Base-by-base conservation (phyloP, 192 early-diverging fungal species). In the Coemansia sp. region DNA sequence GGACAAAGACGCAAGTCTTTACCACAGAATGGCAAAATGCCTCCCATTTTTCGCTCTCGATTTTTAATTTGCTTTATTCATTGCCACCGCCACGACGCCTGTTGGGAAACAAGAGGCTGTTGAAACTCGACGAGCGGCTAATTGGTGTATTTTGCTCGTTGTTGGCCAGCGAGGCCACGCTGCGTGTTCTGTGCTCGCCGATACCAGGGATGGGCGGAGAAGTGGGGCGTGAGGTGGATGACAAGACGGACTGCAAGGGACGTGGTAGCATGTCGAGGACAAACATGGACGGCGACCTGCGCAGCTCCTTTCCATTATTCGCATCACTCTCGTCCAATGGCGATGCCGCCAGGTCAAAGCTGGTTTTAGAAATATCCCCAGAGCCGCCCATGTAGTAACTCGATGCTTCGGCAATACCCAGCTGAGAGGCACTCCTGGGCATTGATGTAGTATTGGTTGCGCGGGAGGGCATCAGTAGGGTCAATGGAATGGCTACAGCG, bases 41-140 rank as follows among this genome's bases (percentile, higher is more conserved):
- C n/a, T n/a, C n/a, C n/a, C n/a, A n/a, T n/a, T n/a, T n/a, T n/a
- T n/a, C n/a, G n/a, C n/a, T n/a, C n/a, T n/a, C n/a, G n/a, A n/a
- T 9, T 13, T 25, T 13, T 2, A 23, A 4, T 27, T 22, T 43
- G 10, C 10, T 1, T 32, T 10, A 55, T 15, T 40, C 48, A 9
- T 5, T 17, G 1, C 39, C 47, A 15, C 49, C 54, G 2, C 56
- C 50, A 15, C 50, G 51, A 1, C 64, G 56, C 10, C 64, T 46
- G 29, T 39, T 67, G 11, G 50, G 32, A n/a, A 52, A 25, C 15
- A 39, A 4, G 8, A 67, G 42, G 17, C 53, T 67, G 27, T 54
- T 53, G 17, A 55, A 52, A 9, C 64, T 67, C 2, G 64, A 67
- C 9, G 64, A 54, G 3, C 64, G 32, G 45, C 64, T 67, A 1